phyloP scores from a whole-genome alignment of 129 eudicot genomes.

The Chrysanthemum makinoi region DNA sequence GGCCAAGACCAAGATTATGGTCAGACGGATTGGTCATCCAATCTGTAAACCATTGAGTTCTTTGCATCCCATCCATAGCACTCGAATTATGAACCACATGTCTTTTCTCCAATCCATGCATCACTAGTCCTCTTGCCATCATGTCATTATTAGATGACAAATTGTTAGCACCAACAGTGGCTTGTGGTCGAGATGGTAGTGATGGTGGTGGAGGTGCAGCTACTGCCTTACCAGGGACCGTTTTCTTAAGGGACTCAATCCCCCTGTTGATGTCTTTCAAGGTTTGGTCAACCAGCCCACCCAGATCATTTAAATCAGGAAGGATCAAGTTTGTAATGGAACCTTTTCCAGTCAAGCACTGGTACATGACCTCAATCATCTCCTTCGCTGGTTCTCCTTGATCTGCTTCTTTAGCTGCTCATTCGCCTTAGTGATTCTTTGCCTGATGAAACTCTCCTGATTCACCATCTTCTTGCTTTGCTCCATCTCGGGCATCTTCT shows the following conservation, averaged over 20 bases:
- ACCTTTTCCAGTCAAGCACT: slow-evolving; percentile 47
- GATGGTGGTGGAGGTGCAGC: slow-evolving; percentile 3
- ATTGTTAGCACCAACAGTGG: slow-evolving; percentile 4
- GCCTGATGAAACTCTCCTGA: slow-evolving; percentile 34
- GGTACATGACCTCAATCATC: slow-evolving; percentile 51
- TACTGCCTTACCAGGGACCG: slow-evolving; percentile 5
- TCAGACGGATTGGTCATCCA: slow-evolving; percentile 36
- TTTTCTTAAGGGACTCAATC: slow-evolving; percentile 36
- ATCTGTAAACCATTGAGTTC: slow-evolving; percentile 36
- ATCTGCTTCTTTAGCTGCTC: slow-evolving; percentile 36
- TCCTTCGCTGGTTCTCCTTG: slow-evolving; percentile 54
- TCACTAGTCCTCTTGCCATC: slow-evolving; percentile 21
- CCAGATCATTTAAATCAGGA: slow-evolving; percentile 48
- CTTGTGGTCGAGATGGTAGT: slow-evolving; percentile 8
- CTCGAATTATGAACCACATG: slow-evolving; percentile 22
- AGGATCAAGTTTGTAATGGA: slow-evolving; percentile 36
- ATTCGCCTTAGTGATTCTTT: slow-evolving; percentile 32
- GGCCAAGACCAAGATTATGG: slow-evolving; percentile 31
- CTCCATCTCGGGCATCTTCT: slow-evolving; percentile 41
- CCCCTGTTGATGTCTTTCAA: slow-evolving; percentile 37
- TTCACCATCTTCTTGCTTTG: slow-evolving; percentile 45
- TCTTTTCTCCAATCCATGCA: slow-evolving; percentile 30
- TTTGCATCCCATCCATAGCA: slow-evolving; percentile 26
- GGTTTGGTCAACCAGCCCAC: slow-evolving; percentile 42
- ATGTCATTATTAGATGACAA: slow-evolving; percentile 9